These are phyloP conservation scores for Globisporangium alternatum DNA, from an alignment of 352 stramenopile genomes.

Conservation along the genomic window DNA sequence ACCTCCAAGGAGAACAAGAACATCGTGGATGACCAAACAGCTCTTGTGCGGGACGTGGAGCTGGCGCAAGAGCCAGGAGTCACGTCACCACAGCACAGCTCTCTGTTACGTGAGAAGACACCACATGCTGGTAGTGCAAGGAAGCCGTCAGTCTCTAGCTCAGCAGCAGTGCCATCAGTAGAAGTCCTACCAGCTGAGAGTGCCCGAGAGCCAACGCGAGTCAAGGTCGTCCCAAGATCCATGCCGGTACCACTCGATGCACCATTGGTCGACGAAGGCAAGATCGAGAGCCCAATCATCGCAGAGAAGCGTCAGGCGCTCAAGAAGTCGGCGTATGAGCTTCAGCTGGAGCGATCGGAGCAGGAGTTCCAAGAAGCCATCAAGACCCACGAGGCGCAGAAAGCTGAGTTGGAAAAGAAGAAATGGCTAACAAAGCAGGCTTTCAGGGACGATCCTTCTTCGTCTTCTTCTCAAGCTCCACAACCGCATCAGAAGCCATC, in stretches of 20 bases:
- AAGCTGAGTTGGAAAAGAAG: constrained; percentile 36
- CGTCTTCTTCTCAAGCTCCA: not conserved
- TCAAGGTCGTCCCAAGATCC: not conserved
- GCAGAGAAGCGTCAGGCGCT: constrained; percentile 3
- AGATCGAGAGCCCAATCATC: not conserved
- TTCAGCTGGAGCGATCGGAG: constrained; percentile 46
- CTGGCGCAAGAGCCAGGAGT: not conserved
- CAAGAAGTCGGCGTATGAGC: constrained; percentile 37
- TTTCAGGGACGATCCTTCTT: constrained; percentile 8
- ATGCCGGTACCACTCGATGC: not conserved
- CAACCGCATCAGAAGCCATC: not conserved
- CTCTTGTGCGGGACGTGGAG: not conserved
- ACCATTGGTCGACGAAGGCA: constrained; percentile 5
- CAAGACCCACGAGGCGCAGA: constrained; percentile 36
- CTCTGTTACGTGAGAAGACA: not conserved
- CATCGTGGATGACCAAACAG: constrained; percentile 8
- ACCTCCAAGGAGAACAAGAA: constrained; percentile 30
- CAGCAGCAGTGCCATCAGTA: not conserved
- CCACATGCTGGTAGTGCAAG: not conserved
- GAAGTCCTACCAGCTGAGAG: not conserved
- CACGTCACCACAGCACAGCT: not conserved
- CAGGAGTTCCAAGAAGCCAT: constrained; percentile 40
- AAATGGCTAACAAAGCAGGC: constrained; percentile 21
- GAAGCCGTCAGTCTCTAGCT: not conserved
- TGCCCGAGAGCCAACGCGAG: not conserved